Evolutionary conservation across 495 filamentous ascomycete genomes (phyloP).

Genomic region (Lophiotrema nucula): DNA sequence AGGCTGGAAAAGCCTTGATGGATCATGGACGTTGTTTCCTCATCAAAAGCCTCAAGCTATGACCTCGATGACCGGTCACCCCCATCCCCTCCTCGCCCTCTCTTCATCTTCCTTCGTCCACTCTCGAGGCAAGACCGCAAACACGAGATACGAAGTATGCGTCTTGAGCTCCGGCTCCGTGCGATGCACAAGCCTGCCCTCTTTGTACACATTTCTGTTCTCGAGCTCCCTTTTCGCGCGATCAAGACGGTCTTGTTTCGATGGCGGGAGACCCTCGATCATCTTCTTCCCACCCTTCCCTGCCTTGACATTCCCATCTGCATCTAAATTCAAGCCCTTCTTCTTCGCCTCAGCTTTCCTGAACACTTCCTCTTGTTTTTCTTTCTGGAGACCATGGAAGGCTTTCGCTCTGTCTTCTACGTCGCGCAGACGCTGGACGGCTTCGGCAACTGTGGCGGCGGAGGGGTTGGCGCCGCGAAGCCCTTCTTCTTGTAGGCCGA

Average conservation of each 20-base stretch:
- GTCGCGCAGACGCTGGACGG: constrained; percentile 65
- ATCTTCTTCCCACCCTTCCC: constrained; percentile 32
- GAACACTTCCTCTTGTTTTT: constrained; percentile 28
- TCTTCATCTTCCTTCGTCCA: constrained; percentile 84
- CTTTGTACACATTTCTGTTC: constrained; percentile 48
- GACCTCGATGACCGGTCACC: too few species aligned
- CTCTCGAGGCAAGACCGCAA: constrained; percentile 80
- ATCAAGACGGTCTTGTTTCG: constrained; percentile 33
- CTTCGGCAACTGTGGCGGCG: constrained; percentile 72
- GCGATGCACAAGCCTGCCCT: constrained; percentile 74
- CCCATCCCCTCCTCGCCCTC: constrained; percentile 59
- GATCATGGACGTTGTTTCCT: too few species aligned
- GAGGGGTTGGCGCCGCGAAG: constrained; percentile 56
- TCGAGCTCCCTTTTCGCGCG: constrained; percentile 36
- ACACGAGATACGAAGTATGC: constrained; percentile 92
- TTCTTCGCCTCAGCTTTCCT: constrained; percentile 25
- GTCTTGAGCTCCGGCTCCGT: constrained; percentile 87
- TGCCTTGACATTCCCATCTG: not conserved
- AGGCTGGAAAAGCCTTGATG: too few species aligned
- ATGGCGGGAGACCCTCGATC: constrained; percentile 20
- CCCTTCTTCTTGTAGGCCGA: constrained; percentile 62
- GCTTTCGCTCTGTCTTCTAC: constrained; percentile 65
- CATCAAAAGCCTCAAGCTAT: too few species aligned
- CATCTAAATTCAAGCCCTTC: constrained; percentile 19
- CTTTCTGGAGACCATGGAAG: constrained; percentile 51